A percentile compares a stretch with the other conserved stretches of the same genome.
These are phyloP conservation scores for Trichothecium roseum DNA, from an alignment of 2,329 filamentous ascomycete genomes.

Conservation along the genomic window DNA sequence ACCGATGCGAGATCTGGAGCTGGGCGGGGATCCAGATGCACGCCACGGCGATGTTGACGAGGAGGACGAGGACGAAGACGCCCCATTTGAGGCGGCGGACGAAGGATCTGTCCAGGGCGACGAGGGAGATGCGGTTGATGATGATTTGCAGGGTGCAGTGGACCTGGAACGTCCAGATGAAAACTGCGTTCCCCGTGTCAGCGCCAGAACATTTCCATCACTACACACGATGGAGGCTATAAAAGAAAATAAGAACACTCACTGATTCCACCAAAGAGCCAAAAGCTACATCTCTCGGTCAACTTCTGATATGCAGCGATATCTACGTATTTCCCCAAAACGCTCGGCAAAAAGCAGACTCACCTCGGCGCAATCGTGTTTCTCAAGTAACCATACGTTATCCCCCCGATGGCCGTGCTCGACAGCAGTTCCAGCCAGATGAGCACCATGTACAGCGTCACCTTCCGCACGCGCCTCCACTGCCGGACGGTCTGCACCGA, in stretches of 20 bases:
- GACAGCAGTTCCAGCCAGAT: conserved; percentile 28
- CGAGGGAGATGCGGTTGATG: conserved; percentile 38
- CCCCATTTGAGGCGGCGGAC: conserved; percentile 30
- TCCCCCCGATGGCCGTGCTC: conserved; percentile 20
- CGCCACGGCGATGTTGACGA: conserved; percentile 41
- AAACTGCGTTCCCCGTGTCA: neutral
- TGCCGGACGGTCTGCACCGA: conserved; percentile 22
- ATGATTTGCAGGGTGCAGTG: conserved; percentile 44
- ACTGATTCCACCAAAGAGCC: no score
- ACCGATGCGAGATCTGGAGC: conserved; percentile 28
- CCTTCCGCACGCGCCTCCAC: conserved; percentile 17
- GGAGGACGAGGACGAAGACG: conserved; percentile 31
- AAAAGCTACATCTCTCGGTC: no score
- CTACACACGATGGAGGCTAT: no score
- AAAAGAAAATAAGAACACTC: no score
- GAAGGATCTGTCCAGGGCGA: conserved; percentile 27
- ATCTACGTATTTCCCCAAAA: no score
- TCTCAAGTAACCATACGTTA: conserved; percentile 24
- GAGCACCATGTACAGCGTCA: conserved; percentile 25
- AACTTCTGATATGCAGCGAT: no score
- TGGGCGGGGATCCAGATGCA: conserved; percentile 44
- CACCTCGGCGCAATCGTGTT: conserved; percentile 13
- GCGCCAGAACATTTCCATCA: no score
- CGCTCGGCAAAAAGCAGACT: no score
- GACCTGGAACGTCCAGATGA: conserved; percentile 30